Evolutionary conservation across 2,329 filamentous ascomycete genomes (phyloP), one percentile per base, ranked within the genome.

Genomic region (Aspergillus hortae): DNA sequence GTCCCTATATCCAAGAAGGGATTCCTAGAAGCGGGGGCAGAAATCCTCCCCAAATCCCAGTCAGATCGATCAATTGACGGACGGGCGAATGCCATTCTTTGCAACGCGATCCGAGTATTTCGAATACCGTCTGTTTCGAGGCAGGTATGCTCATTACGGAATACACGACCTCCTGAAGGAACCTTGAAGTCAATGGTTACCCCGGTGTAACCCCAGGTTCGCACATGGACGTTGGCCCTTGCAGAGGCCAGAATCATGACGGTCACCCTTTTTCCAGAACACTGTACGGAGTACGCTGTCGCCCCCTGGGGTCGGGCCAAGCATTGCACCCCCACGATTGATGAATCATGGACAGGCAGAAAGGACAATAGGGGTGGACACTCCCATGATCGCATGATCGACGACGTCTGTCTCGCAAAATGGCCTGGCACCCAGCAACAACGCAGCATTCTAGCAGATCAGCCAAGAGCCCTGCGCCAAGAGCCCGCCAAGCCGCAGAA

Each of bases 391-490:
- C 27, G 27, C 35, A 38, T 38, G 35, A 38, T 38, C 35, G 35
- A 38, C 35, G 14, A 5, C 14, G 12, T 12, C 35, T 9, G 27
- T 30, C 27, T 30, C 7, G 27, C 7, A 30, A 9, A 30, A 7
- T 9, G 27, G 27, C 7, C 27, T 30, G 7, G 7, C 27, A 30
- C 7, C 6, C 27, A 30, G 27, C 27, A 30, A 30, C 27, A 30
- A 30, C 27, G 27, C 27, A 30, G 27, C 27, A 30, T 30, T 30
- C 27, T 30, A n/a, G 40, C 40, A 42, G 40, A 21, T 42, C 15
- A 17, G 11, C 12, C n/a, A 21, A 12, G 4, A 61, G 59, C 56
- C 45, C 25, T 46, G 49, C 44, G 59, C 59, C 59, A 61, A 61
- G 59, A 49, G 43, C 9, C 23, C 44, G 57, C 57, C 59, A 61